Base-by-base conservation (phyloP, 2,329 filamentous ascomycete genomes). In the Sporothrix luriei region DNA sequence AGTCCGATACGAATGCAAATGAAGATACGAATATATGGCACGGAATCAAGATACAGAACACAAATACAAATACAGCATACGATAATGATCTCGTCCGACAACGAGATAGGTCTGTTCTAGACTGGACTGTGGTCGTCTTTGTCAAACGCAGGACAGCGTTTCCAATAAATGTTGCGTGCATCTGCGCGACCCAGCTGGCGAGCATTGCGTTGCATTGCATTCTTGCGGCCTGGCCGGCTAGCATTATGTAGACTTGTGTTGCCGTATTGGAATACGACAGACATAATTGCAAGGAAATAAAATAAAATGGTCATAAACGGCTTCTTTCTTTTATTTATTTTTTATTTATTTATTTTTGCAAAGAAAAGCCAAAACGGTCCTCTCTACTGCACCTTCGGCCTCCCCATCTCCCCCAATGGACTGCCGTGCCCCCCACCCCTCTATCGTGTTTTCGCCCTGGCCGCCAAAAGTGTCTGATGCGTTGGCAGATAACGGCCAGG, bases 401-500 rank as follows among this genome's bases (percentile, higher is more conserved):
- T 40, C 55, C 4, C 1, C 40, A 16, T 46, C 4, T 48, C 57
- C 21, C 24, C 38, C 38, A 24, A 62, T 19, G 11, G 57, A 49
- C 13, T 26, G 24, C 21, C 21, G 43, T 10, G 19, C 38, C 57
- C 43, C 33, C 40, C 26, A 38, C 6, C 14, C 40, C 29, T n/a
- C 24, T 10, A 4, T 46, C 21, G 26, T 48, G 21, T n/a, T 24
- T 11, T 14, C 33, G 57, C 33, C 38, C 43, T 55, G 65, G 65
- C n/a, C 46, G 65, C 38, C 6, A 19, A n/a, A 49, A 4, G 16
- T 67, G 65, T 67, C 65, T 57, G 65, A 57, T 67, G 65, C 65
- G 65, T 67, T 67, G 65, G 65, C 61, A 64, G 33, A 11, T 24
- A n/a, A 48, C 43, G 38, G n/a, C 33, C 33, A 33, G 46, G 26